These are phyloP conservation scores for Wickerhamiella vanderwaltii DNA, from an alignment of 805 yeast species.

Conservation along the genomic window DNA sequence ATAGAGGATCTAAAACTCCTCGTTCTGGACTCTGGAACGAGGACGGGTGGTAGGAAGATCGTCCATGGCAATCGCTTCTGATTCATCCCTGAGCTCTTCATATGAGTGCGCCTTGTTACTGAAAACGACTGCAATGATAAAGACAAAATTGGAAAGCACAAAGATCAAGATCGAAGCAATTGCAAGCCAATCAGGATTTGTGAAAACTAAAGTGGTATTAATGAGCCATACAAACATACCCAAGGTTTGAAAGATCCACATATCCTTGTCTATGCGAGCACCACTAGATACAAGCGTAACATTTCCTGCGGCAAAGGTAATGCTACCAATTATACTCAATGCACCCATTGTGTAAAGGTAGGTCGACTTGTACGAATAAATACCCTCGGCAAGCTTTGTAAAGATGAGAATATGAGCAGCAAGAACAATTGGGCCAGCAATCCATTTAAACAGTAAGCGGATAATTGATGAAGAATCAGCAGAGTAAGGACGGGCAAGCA, in stretches of 20 bases:
- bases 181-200: slow-evolving; percentile 7
- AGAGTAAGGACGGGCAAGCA: background rate
- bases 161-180: slow-evolving; percentile 2
- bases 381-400: background rate
- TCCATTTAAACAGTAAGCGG: background rate
- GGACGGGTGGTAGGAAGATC: slow-evolving; percentile 8
- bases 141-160: background rate
- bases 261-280: background rate
- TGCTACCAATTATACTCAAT: background rate
- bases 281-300: background rate
- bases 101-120: slow-evolving; percentile 6
- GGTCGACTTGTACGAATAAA: background rate
- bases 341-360: slow-evolving; percentile 6
- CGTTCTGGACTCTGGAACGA: slow-evolving; percentile 9
- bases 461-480: background rate
- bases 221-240: slow-evolving; percentile 5
- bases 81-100: slow-evolving; percentile 8
- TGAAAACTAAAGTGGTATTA: slow-evolving; percentile 8
- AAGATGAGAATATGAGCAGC: background rate
- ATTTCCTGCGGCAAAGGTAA: background rate
- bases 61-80: slow-evolving; percentile 3
- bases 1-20: background rate
- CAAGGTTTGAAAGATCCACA: slow-evolving; percentile 8
- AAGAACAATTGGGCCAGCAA: background rate
- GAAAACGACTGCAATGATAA: background rate